Evolutionary conservation across 2,329 filamentous ascomycete genomes (phyloP).

Genomic region (Fusarium caatingaense): DNA sequence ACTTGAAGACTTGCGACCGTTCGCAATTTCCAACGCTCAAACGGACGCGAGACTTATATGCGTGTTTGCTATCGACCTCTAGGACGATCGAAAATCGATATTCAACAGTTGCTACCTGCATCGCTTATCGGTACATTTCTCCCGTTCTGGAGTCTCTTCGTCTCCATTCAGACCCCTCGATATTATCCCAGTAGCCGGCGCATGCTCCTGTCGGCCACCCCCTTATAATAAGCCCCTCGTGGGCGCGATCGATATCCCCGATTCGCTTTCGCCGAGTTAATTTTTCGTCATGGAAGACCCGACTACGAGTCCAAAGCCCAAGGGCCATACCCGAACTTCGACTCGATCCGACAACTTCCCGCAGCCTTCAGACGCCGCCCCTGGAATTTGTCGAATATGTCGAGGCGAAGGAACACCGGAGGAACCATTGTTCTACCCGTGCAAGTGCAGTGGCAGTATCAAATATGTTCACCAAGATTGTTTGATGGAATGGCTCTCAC

Average conservation of each 20-base stretch:
- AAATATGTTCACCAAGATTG: slow-evolving; percentile 98
- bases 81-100: background rate
- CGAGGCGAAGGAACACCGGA: slow-evolving; percentile 84
- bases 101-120: background rate
- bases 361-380: slow-evolving; percentile 52
- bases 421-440: slow-evolving; percentile 95
- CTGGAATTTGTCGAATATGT: slow-evolving; percentile 96
- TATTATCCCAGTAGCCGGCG: slow-evolving; percentile 23
- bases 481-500: slow-evolving; percentile 97
- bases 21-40: background rate
- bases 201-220: slow-evolving; percentile 36
- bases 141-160: background rate
- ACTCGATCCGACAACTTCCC: slow-evolving; percentile 43
- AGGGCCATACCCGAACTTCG: slow-evolving; percentile 42
- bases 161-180: slow-evolving; percentile 26
- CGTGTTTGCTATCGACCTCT: background rate
- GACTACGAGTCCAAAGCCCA: slow-evolving; percentile 36
- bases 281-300: slow-evolving; percentile 44
- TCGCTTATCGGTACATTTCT: slow-evolving; percentile 4
- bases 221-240: slow-evolving; percentile 45
- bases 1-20: slow-evolving; percentile 8
- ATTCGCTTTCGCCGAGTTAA: slow-evolving; percentile 34
- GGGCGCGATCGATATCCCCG: slow-evolving; percentile 43
- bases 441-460: slow-evolving; percentile 99
- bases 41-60: background rate